Evolutionary conservation across 2,329 filamentous ascomycete species (phyloP).

Genomic region (Aspergillus ruber): DNA sequence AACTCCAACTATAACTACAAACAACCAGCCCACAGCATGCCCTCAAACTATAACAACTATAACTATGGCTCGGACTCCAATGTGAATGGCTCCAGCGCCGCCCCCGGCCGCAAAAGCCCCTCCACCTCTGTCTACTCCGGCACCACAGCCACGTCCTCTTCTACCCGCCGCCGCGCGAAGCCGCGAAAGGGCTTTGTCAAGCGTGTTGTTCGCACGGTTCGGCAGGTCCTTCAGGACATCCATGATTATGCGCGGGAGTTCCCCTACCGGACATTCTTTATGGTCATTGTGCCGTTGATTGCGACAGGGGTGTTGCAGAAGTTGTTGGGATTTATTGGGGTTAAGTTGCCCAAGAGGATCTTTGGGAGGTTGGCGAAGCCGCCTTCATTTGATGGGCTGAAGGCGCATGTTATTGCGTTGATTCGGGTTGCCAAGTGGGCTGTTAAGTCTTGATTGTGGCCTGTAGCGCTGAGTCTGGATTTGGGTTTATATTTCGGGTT

Average conservation of each 20-base stretch:
- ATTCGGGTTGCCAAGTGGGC: constrained; percentile 33
- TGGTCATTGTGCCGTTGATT: constrained; percentile 80
- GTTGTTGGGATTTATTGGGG: constrained; percentile 70
- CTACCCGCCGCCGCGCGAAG: constrained; percentile 68
- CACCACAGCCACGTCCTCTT: constrained; percentile 40
- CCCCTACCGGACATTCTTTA: constrained; percentile 79
- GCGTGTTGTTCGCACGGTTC: constrained; percentile 67
- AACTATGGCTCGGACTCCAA: too few species aligned
- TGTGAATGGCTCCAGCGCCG: background rate
- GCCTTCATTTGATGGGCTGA: constrained; percentile 19
- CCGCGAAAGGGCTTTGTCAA: constrained; percentile 73
- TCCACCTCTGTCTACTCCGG: constrained; percentile 51
- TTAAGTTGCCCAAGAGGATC: constrained; percentile 63
- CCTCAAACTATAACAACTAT: constrained; percentile 32
- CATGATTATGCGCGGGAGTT: constrained; percentile 74
- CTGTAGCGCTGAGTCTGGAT: background rate
- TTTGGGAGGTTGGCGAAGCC: constrained; percentile 32
- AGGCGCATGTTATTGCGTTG: constrained; percentile 24
- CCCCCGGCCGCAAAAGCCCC: constrained; percentile 27
- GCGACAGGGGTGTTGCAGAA: constrained; percentile 75
- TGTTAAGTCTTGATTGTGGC: constrained; percentile 14
- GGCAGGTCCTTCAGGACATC: constrained; percentile 72
- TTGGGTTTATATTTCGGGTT: background rate
- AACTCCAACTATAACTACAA: too few species aligned
- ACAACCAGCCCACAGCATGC: constrained; percentile 26